These are phyloP conservation scores for Pythium sukuiense DNA, from an alignment of 352 stramenopile species.

Conservation along the genomic window DNA sequence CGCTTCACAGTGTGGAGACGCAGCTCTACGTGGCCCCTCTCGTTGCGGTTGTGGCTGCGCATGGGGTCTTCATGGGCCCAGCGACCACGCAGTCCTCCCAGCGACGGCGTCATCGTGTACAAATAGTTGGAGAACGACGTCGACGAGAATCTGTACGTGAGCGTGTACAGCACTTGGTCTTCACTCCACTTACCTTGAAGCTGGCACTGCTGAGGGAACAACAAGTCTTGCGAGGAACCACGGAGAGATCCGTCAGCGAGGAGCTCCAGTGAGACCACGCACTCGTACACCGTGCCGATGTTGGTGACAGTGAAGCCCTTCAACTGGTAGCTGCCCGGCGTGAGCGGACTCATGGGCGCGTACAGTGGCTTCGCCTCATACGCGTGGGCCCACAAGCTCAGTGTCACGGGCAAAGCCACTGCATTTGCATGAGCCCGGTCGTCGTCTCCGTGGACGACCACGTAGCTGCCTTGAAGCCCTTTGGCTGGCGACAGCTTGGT, in stretches of 20 bases:
- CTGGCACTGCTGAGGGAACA: conserved; percentile 50
- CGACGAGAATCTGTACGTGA: conserved; percentile 46
- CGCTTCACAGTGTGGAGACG: not conserved
- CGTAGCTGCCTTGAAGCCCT: conserved; percentile 17
- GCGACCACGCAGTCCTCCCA: conserved; percentile 40
- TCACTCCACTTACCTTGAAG: conserved; percentile 48
- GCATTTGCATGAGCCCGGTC: conserved; percentile 8
- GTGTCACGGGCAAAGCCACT: conserved; percentile 9
- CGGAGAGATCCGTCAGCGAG: conserved; percentile 40
- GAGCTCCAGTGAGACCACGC: conserved; percentile 38
- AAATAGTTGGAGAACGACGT: conserved; percentile 42
- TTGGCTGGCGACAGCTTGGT: conserved; percentile 7
- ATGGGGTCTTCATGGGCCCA: conserved; percentile 52
- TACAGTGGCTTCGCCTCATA: conserved; percentile 22
- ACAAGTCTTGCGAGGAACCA: conserved; percentile 49
- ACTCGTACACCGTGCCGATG: conserved; percentile 64
- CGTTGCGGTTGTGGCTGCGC: conserved; percentile 11
- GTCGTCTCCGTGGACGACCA: conserved; percentile 21
- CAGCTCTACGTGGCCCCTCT: conserved; percentile 23
- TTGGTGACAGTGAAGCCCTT: conserved; percentile 55
- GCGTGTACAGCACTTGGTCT: conserved; percentile 40
- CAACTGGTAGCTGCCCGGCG: conserved; percentile 51
- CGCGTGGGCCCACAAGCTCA: not conserved
- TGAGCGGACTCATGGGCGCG: conserved; percentile 43
- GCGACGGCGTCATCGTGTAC: conserved; percentile 44